phyloP scores from a whole-genome alignment of 2,329 filamentous ascomycete genomes.

The Xylariales sp. region DNA sequence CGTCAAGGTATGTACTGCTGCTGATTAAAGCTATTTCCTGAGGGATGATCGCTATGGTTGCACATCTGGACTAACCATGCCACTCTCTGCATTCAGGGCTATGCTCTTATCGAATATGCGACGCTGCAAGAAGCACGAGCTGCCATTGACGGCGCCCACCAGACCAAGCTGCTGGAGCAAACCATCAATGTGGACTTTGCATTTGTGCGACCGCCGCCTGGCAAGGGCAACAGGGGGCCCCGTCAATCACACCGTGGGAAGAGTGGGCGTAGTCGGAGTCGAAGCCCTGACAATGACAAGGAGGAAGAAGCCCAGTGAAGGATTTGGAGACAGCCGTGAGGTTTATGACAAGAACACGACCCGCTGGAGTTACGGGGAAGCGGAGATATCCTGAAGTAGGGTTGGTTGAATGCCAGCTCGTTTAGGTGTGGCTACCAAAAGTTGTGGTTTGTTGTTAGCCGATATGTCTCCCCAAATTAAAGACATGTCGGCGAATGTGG shows the following conservation, averaged over 20 bases:
- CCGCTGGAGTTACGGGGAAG: no score
- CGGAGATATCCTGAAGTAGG: no score
- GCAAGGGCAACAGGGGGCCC: conserved; percentile 42
- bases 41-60: no score
- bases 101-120: conserved; percentile 79
- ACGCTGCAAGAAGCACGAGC: conserved; percentile 74
- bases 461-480: conserved; percentile 23
- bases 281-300: conserved; percentile 33
- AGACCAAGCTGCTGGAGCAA: conserved; percentile 75
- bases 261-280: conserved; percentile 40
- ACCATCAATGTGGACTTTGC: conserved; percentile 79
- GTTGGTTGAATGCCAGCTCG: no score
- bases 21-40: no score
- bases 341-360: no score
- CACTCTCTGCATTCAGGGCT: no score
- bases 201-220: conserved; percentile 74
- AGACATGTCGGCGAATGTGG: conserved; percentile 9
- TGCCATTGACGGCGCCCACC: conserved; percentile 77
- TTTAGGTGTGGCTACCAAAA: neutral
- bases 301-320: conserved; percentile 15
- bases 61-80: no score
- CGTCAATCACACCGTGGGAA: conserved; percentile 32
- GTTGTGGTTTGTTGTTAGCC: conserved; percentile 19
- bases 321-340: no score
- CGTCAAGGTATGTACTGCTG: conserved; percentile 61